Evolutionary conservation across 495 filamentous ascomycete genomes (phyloP).

Genomic region (Aspergillus ellipticus): DNA sequence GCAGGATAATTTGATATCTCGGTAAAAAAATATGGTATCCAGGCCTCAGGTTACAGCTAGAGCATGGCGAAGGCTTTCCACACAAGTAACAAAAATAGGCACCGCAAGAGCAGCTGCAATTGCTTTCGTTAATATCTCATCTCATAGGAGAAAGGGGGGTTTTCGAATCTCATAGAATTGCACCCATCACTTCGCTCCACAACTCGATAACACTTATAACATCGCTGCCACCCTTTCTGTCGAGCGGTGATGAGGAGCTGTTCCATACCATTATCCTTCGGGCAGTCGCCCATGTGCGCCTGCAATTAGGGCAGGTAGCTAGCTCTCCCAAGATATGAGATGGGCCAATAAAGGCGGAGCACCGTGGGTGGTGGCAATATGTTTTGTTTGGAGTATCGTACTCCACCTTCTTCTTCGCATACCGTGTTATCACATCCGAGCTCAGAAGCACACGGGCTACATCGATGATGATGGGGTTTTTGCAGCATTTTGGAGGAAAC

Average conservation of each 20-base stretch:
- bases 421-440: conserved; percentile 22
- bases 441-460: conserved; percentile 27
- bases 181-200: conserved; percentile 44
- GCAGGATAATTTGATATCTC: too few relatives aligned
- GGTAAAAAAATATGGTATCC: too few relatives aligned
- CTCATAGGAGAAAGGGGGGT: too few relatives aligned
- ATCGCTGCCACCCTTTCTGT: conserved; percentile 41
- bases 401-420: conserved; percentile 41
- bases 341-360: conserved; percentile 42
- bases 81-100: too few relatives aligned
- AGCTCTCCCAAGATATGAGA: conserved; percentile 26
- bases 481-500: conserved; percentile 53
- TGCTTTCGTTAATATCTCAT: too few relatives aligned
- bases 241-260: conserved; percentile 30
- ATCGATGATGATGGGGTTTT: conserved; percentile 33
- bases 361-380: conserved; percentile 43
- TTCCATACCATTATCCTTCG: conserved; percentile 31
- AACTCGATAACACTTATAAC: conserved; percentile 31
- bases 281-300: conserved; percentile 42
- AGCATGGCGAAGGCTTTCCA: too few relatives aligned
- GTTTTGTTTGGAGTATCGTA: conserved; percentile 42
- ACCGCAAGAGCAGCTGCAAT: too few relatives aligned
- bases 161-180: too few relatives aligned
- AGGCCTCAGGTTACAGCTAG: too few relatives aligned
- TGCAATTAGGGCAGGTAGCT: conserved; percentile 41